A percentile compares a stretch with the other conserved stretches of the same genome.
Evolutionary conservation across 345 rosid species (phyloP).

Genomic region (Mangifera indica): DNA sequence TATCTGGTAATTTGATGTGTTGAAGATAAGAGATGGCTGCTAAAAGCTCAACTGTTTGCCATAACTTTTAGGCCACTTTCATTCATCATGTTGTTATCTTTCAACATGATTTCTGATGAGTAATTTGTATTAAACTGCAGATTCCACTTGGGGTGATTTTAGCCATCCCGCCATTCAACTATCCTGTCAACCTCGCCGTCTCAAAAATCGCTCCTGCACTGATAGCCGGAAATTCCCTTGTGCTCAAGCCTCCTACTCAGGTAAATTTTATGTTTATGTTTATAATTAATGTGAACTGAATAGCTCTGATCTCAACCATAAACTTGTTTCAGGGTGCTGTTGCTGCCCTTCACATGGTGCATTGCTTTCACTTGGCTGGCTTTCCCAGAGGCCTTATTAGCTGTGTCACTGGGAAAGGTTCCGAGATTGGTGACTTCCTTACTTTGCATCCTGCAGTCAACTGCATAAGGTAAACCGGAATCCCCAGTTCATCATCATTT

Average conservation of each 20-base stretch:
- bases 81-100: too few relatives aligned
- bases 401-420: conserved; percentile 93
- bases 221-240: conserved; percentile 93
- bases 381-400: conserved; percentile 93
- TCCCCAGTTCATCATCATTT: background rate
- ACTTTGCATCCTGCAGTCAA: conserved; percentile 97
- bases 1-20: too few relatives aligned
- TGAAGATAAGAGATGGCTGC: too few relatives aligned
- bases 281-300: background rate
- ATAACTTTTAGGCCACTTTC: too few relatives aligned
- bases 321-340: conserved; percentile 74
- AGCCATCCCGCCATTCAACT: conserved; percentile 97
- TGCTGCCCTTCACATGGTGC: conserved; percentile 94
- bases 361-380: conserved; percentile 97
- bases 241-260: conserved; percentile 99
- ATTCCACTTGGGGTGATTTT: conserved; percentile 86
- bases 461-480: conserved; percentile 94
- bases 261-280: conserved; percentile 24
- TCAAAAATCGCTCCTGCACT: conserved; percentile 94
- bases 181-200: conserved; percentile 97
- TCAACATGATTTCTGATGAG: too few relatives aligned
- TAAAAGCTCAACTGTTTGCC: too few relatives aligned
- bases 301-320: background rate
- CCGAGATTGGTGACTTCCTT: conserved; percentile 98
- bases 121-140: conserved; percentile 36